Base-by-base conservation (phyloP, 2,329 filamentous ascomycete species). In the Pestalotiopsis fici region DNA sequence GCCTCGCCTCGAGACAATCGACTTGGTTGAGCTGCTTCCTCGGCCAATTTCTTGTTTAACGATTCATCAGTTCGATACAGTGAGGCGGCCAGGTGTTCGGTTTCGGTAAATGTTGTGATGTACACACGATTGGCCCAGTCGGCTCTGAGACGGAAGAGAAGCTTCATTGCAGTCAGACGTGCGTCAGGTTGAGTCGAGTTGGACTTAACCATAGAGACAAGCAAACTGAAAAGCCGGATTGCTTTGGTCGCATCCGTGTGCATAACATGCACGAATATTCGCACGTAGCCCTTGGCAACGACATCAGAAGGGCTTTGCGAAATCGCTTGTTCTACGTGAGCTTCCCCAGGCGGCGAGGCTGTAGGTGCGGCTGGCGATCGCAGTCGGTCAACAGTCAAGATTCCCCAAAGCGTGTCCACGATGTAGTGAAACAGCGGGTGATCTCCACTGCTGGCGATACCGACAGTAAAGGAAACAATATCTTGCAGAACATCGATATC, bases 141-240 rank as follows among this genome's bases (percentile, higher is more conserved):
- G 25, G 94, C 93, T 67, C 95, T 88, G 35, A 98, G 82, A 56
- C 95, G 89, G 76, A 97, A 95, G 2, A 98, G 82, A 56, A 95
- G 80, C 74, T 93, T 94, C 83, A 95, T 88, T 2, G 91, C 90
- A 13, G 90, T 90, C 28, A 96, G 81, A 6, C 93, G 90, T 64
- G 92, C 90, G 78, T 93, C 90, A 6, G 86, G 82, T 68, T 92
- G 91, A 69, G 87, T 88, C 37, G 85, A 82, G 31, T 83, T 84
- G 18, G 86, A 86, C 70, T 85, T 86, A 5, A 87, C 89, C 71
- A 94, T 89, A 64, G 84, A 83, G 55, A 95, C 80, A 4, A 95
- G 79, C 9, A 87, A 82, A 61, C 88, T 84, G 72, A 90, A 94
- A 0, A 91, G 80, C 60, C 84, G 85, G 25, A 86, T 81, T 13